These are phyloP conservation scores for Leucocoprinus sp. DNA, from an alignment of 768 basidiomycete species.

Conservation along the genomic window DNA sequence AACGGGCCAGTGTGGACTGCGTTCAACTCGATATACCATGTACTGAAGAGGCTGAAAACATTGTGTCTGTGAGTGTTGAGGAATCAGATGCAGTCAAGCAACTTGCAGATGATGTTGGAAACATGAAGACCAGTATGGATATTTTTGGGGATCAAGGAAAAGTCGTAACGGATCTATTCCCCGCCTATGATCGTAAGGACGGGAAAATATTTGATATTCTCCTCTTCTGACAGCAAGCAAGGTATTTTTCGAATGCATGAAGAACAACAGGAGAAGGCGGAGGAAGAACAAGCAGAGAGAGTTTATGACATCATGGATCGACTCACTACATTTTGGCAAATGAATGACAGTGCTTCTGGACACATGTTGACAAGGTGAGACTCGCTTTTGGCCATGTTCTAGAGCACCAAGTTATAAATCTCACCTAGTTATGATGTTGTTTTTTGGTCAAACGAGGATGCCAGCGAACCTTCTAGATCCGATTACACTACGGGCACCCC, in stretches of 20 bases:
- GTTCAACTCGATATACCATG: constrained; percentile 26
- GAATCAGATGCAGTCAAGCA: constrained; percentile 34
- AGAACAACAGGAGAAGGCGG: constrained; percentile 18
- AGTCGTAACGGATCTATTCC: constrained; percentile 39
- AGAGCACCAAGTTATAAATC: constrained; percentile 1
- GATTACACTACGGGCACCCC: constrained; percentile 51
- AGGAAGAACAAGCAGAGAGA: constrained; percentile 29
- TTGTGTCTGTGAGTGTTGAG: constrained; percentile 18
- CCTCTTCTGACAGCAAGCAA: constrained; percentile 16
- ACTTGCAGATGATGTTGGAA: constrained; percentile 22
- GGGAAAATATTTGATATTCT: not conserved
- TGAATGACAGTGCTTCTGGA: constrained; percentile 37
- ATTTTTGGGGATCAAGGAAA: constrained; percentile 37
- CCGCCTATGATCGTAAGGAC: constrained; percentile 48
- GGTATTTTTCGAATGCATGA: constrained; percentile 30
- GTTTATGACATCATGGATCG: constrained; percentile 43
- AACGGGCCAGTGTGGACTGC: constrained; percentile 37
- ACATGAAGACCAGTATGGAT: constrained; percentile 29
- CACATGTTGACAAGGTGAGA: constrained; percentile 56
- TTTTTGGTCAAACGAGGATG: constrained; percentile 45
- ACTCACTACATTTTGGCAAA: constrained; percentile 51
- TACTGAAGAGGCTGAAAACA: constrained; percentile 8
- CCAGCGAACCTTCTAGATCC: constrained; percentile 31
- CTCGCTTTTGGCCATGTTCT: not conserved
- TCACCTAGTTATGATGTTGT: constrained; percentile 52